Percentiles rank a stretch among this genome's conserved stretches.
Conservation (phyloP, 2,329 filamentous ascomycete species). For the Colletotrichum karsti region DNA sequence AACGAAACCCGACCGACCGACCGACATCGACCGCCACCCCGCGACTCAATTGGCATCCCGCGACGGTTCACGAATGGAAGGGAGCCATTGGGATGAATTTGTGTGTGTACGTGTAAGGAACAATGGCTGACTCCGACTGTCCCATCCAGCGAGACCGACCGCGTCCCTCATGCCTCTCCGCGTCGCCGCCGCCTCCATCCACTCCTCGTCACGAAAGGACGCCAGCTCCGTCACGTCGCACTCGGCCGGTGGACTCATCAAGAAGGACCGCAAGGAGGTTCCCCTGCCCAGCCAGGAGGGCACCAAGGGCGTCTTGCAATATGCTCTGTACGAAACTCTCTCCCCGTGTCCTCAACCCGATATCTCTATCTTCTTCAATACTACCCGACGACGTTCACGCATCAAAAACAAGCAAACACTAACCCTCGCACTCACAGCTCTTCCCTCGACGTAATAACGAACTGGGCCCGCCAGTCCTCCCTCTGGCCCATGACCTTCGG, state of each 20-base stretch:
- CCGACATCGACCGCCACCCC: not conserved
- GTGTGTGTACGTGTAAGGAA: conserved; percentile 3
- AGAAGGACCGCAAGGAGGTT: conserved; percentile 73
- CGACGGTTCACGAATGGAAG: not conserved
- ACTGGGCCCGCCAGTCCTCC: conserved; percentile 86
- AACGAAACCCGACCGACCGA: not conserved
- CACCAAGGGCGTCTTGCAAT: conserved; percentile 84
- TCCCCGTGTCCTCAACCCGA: not conserved
- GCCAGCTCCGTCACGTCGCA: conserved; percentile 66
- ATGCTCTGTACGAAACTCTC: conserved; percentile 75
- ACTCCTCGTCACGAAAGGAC: conserved; percentile 70
- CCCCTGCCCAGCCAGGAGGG: conserved; percentile 80
- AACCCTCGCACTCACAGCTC: conserved; percentile 59
- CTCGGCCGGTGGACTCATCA: conserved; percentile 55
- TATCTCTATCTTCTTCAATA: too few species aligned
- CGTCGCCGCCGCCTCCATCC: conserved; percentile 70
- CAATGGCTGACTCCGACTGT: conserved; percentile 31
- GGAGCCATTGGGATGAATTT: not conserved
- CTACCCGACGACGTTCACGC: not conserved
- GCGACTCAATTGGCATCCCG: not conserved
- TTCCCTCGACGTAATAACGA: conserved; percentile 80
- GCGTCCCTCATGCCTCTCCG: conserved; percentile 70
- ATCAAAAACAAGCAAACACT: not conserved
- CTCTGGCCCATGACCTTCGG: conserved; percentile 92
- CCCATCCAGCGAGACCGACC: conserved; percentile 68